Conservation (phyloP, 371 early-diverging fungal genomes). For the Cladochytrium tenue region DNA sequence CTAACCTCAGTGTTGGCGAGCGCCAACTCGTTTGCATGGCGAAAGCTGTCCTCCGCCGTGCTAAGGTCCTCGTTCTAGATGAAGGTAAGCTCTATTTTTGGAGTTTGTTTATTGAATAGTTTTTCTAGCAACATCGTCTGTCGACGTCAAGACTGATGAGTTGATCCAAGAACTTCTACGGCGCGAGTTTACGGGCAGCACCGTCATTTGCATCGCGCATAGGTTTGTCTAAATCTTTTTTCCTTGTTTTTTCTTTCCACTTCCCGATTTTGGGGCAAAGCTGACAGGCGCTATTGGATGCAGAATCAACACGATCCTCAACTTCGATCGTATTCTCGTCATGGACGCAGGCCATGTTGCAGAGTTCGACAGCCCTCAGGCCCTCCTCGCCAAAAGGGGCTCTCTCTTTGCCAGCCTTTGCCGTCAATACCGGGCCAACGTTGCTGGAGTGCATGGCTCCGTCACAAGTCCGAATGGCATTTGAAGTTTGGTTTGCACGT, state of each 20-base stretch:
- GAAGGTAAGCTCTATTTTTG: constrained; percentile 60
- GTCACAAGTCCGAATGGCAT: background rate
- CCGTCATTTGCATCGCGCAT: constrained; percentile 58
- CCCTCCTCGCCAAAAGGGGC: constrained; percentile 17
- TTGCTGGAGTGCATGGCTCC: background rate
- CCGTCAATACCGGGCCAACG: constrained; percentile 2
- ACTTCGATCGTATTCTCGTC: constrained; percentile 82
- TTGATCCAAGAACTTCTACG: constrained; percentile 69
- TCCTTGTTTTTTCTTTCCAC: no score
- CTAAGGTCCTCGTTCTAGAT: constrained; percentile 58
- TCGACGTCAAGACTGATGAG: constrained; percentile 57
- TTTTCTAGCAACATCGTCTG: constrained; percentile 47
- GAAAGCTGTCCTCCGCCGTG: constrained; percentile 41
- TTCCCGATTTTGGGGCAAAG: background rate
- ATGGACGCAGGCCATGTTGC: constrained; percentile 70
- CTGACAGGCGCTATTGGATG: no score
- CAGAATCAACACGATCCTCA: constrained; percentile 65
- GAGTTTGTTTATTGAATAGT: background rate
- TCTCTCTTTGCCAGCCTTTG: constrained; percentile 18
- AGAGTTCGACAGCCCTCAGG: constrained; percentile 58
- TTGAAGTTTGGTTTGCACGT: background rate
- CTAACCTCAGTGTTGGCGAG: constrained; percentile 45
- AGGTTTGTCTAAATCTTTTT: no score
- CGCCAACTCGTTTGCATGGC: constrained; percentile 53
- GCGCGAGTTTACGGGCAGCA: constrained; percentile 58